phyloP scores from a whole-genome alignment of 192 early-diverging fungal genomes.

The Chytriomyces sp. region DNA sequence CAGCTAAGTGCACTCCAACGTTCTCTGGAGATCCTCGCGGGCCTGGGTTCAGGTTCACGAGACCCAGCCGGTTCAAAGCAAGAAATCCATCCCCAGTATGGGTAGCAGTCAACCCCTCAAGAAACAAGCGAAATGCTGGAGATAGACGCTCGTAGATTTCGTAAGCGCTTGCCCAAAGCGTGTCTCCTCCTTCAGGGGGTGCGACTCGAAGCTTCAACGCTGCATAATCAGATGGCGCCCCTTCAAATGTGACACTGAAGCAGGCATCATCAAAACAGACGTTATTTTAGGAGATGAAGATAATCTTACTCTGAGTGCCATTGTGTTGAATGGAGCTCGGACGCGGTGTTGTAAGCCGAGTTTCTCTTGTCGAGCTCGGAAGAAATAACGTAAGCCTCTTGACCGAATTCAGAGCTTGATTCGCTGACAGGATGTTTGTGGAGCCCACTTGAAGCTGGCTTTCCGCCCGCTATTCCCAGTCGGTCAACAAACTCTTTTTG shows the following conservation, averaged over 20 bases:
- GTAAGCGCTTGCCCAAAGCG: conserved; percentile 28
- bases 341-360: not conserved
- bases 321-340: conserved; percentile 5
- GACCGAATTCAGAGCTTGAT: conserved; percentile 6
- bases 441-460: conserved; percentile 15
- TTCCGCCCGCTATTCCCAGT: conserved; percentile 18
- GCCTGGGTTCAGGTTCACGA: conserved; percentile 11
- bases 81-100: conserved; percentile 48
- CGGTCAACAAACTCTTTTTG: conserved; percentile 50
- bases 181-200: conserved; percentile 32
- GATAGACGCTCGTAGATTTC: conserved; percentile 49
- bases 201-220: conserved; percentile 13
- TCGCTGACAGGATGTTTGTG: conserved; percentile 27
- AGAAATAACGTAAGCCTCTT: conserved; percentile 17
- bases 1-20: conserved; percentile 15
- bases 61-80: not conserved
- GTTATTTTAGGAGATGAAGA: not conserved
- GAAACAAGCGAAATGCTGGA: conserved; percentile 55
- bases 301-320: conserved; percentile 32
- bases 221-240: conserved; percentile 28
- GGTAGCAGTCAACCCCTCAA: conserved; percentile 66
- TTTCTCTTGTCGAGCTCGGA: conserved; percentile 17
- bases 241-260: conserved; percentile 33
- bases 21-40: conserved; percentile 30
- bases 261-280: not conserved